Evolutionary conservation across 192 early-diverging fungal species (phyloP).

Genomic region (Geosiphon pyriformis): DNA sequence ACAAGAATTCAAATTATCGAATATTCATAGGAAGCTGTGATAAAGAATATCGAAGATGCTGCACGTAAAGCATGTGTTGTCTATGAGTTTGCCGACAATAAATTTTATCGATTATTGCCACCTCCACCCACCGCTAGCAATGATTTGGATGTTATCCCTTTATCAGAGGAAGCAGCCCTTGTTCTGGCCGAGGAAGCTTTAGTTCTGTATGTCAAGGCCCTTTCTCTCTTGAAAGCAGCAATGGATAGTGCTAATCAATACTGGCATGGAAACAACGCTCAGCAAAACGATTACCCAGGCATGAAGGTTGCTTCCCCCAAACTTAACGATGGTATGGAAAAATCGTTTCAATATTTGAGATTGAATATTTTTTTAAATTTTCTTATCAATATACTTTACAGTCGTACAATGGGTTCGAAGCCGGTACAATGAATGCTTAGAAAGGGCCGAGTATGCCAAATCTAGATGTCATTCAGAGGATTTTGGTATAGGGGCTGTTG

Average conservation of each 20-base stretch:
- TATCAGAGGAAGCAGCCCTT: constrained; percentile 26
- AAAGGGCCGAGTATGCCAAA: constrained; percentile 66
- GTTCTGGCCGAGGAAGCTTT: constrained; percentile 60
- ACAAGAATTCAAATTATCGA: neutral
- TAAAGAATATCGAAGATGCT: constrained; percentile 62
- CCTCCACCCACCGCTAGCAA: constrained; percentile 29
- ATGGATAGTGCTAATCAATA: constrained; percentile 51
- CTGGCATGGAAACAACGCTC: constrained; percentile 46
- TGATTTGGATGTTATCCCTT: constrained; percentile 9
- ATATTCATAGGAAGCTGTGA: constrained; percentile 40
- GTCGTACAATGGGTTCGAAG: constrained; percentile 87
- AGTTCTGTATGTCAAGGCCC: constrained; percentile 61
- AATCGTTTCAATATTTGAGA: neutral
- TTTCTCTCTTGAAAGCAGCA: constrained; percentile 58
- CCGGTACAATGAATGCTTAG: constrained; percentile 87
- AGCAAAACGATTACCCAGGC: constrained; percentile 21
- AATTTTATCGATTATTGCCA: constrained; percentile 51
- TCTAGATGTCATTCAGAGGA: constrained; percentile 49
- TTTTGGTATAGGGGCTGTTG: constrained; percentile 44
- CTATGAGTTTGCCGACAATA: constrained; percentile 54
- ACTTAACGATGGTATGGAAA: constrained; percentile 33
- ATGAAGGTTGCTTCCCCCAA: constrained; percentile 33
- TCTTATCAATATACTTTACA: constrained; percentile 9
- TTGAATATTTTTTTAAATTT: neutral
- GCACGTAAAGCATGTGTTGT: constrained; percentile 70